Base-by-base conservation (phyloP, 345 rosid species). In the Carallia brachiata region DNA sequence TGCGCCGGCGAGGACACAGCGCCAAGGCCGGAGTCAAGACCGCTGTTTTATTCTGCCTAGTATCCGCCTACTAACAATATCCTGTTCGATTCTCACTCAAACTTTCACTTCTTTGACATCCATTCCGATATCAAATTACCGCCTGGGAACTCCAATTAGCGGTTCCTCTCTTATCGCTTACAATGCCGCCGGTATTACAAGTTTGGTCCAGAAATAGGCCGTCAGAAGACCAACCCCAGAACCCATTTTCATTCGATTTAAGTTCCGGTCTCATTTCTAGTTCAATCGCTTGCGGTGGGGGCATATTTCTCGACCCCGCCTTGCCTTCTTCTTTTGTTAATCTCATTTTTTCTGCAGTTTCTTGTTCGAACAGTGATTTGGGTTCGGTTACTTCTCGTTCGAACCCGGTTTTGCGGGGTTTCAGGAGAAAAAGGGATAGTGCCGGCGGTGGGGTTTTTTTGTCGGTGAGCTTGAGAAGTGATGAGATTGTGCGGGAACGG, bases 301-400 rank as follows among this genome's bases (percentile, higher is more conserved):
- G 95, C 68, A 70, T 87, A 74, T 89, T 89, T 76, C 86, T 87
- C 54, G 92, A 87, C 31, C 78, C 84, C 7, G 70, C 70, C 15
- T 52, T 80, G 61, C 77, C 83, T 13, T 75, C 82, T 78, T 80
- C 92, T 57, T 76, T 86, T 62, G 56, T 84, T 17, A 75, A 70
- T 64, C 78, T 78, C 2, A 63, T 89, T 58, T 78, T 88, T 36
- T 67, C 71, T 32, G 75, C 67, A 63, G 36, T 36, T 32, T 66
- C 61, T 1, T 32, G 2, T 55, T 70, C 75, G 27, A 47, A 52
- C 54, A 36, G 62, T n/a, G 47, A 67, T 57, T 53, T 70, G 27
- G 18, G 36, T 52, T 70, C 73, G 8, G 65, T 60, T 66, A 68
- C 62, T 34, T 65, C 36, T 61, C 28, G 74, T 39, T 70, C 74